Evolutionary conservation across 78 protist species (phyloP), one percentile per base, ranked within the genome.

Genomic region (Diacronema lutheri): DNA sequence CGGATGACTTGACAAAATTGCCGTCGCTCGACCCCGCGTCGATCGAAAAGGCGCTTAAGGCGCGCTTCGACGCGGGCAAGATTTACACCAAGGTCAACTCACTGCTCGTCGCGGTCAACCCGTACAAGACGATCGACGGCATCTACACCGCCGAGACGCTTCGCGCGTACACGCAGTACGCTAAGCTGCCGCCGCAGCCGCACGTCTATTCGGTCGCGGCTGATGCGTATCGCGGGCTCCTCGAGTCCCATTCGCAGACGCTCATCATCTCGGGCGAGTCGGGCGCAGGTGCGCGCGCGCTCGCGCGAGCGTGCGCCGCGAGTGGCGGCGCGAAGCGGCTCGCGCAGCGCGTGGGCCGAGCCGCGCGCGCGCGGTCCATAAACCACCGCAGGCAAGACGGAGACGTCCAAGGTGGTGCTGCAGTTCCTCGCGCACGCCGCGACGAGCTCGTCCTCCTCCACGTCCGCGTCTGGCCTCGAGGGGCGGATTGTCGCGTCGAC

Each of bases 261-360:
- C 74, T 94, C 14, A 81, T 95, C 69, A 92, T 93, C 72, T 92
- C 94, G 25, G 97, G 97, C 61, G 97, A 95, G 76, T 84, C 92
- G 5, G 98, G 97, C 55, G 95, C 97, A 11, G 97, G 97, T 26
- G 50, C 50, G 50, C 50, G n/a, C n/a, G 16, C 50, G 25, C 11
- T 21, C 25, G n/a, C 6, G n/a, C 20, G 50, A 10, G 11, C 1
- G 66, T 76, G 26, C 76, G 10, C n/a, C n/a, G n/a, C n/a, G n/a
- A n/a, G n/a, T n/a, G n/a, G n/a, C n/a, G n/a, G n/a, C n/a, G n/a
- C n/a, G n/a, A n/a, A n/a, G n/a, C n/a, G n/a, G n/a, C n/a, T n/a
- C n/a, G n/a, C n/a, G n/a, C n/a, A 3, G 77, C 38, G 57, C 60
- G 41, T 10, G 21, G 79, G 64, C 33, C 19, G 14, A 74, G 79